A percentile compares a stretch with the other conserved stretches of the same genome.
phyloP scores from a whole-genome alignment of 768 basidiomycete genomes.

The Boletus reticuloceps region DNA sequence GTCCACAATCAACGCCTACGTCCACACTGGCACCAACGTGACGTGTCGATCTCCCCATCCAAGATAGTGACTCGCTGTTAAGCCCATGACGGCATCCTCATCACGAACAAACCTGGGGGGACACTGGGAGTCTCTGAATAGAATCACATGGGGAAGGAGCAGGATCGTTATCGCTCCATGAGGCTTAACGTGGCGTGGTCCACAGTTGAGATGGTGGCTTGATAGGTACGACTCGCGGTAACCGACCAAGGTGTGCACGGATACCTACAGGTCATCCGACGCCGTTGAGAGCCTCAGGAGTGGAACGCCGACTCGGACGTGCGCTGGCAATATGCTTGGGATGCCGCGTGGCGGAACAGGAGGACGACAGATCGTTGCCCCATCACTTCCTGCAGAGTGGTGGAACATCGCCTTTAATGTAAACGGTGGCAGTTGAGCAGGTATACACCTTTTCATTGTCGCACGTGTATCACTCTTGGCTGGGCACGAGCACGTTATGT shows the following conservation, averaged over 20 bases:
- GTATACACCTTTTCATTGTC: background rate
- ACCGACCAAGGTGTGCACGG: background rate
- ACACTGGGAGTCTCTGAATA: background rate
- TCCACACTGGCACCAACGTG: conserved; percentile 18
- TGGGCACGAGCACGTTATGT: no score
- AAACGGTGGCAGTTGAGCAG: background rate
- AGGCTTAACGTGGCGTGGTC: conserved; percentile 8
- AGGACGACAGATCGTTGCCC: background rate
- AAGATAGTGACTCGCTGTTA: background rate
- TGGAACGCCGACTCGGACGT: conserved; percentile 12
- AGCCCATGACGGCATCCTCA: conserved; percentile 14
- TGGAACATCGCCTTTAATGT: background rate
- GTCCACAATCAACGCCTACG: conserved; percentile 16
- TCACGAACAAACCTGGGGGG: conserved; percentile 10
- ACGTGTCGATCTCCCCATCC: conserved; percentile 21
- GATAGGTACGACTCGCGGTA: conserved; percentile 5
- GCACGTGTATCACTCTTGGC: conserved; percentile 4
- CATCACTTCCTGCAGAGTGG: background rate
- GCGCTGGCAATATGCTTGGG: conserved; percentile 3
- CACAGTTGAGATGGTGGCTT: conserved; percentile 15
- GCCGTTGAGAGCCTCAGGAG: conserved; percentile 5
- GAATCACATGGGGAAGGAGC: conserved; percentile 2
- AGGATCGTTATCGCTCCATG: background rate
- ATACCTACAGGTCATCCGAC: conserved; percentile 12
- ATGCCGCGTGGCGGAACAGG: conserved; percentile 14